Base-by-base conservation (phyloP, 208 protist species). In the Phytomonas sp. region DNA sequence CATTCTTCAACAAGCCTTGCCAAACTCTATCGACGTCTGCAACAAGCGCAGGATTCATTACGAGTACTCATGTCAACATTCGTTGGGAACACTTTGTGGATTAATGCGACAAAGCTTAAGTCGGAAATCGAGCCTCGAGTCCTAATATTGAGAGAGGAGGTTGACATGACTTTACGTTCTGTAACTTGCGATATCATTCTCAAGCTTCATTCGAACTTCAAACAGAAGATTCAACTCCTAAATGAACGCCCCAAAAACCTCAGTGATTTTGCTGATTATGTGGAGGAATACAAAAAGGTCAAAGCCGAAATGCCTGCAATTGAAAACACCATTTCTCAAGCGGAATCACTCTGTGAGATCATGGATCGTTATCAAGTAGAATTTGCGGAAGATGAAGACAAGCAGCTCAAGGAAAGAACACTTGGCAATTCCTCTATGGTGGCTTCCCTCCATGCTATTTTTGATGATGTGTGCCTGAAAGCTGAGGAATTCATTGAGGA, bases 281-380 rank as follows among this genome's bases (percentile, higher is more conserved):
- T 95, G 0, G 78, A 85, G 20, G 81, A 79, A 33, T 95, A 90
- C 79, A 95, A 97, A 70, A 76, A 76, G n/a, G 88, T 97, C 62
- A 40, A 84, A 4, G 81, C 75, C 13, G 75, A 76, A 23, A 66
- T 74, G 17, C 69, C 62, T 29, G 75, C 83, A 63, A 92, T 79
- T 30, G 89, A 95, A 15, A 72, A 73, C 20, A 79, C 76, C 60
- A 76, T 94, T 61, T 74, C 88, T 15, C 89, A 97, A 73, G 84
- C 89, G 0, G 91, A 97, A 67, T 64, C 88, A 53, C 79, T 97
- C 6, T 96, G 87, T 71, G 90, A 96, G 13, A 73, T 97, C 62
- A 95, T 97, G 88, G 89, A 97, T 60, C 85, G 85, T 0, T 85
- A 94, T 68, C 88, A 92, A 66, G 94, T 94, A 13, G 90, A 97